Conservation (phyloP, 2,329 filamentous ascomycete species). For the Colletotrichum sp. region DNA sequence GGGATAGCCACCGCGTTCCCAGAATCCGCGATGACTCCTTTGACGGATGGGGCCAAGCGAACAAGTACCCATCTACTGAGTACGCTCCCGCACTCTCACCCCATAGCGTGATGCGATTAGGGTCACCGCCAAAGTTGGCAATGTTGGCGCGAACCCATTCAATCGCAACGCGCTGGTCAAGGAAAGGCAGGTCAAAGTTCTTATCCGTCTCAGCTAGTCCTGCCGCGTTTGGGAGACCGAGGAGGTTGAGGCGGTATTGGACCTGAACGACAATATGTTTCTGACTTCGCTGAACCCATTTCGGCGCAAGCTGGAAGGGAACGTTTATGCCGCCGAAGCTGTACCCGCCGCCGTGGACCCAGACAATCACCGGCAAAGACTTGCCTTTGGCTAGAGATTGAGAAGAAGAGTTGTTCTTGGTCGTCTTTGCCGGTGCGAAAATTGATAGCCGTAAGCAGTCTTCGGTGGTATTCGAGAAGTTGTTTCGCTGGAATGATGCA, state of each 20-base stretch:
- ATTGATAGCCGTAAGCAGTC: not conserved
- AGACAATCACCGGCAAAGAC: slow-evolving; percentile 37
- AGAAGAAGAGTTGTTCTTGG: not conserved
- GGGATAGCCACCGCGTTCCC: not conserved
- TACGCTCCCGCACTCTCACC: slow-evolving; percentile 51
- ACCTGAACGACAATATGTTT: not conserved
- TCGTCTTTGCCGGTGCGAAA: not conserved
- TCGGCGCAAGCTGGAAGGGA: not conserved
- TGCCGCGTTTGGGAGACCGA: not conserved
- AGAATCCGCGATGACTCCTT: not conserved
- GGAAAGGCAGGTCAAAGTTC: not conserved
- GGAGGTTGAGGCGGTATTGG: not conserved
- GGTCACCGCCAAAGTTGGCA: slow-evolving; percentile 49
- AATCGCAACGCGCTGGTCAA: slow-evolving; percentile 57
- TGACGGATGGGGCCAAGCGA: not conserved
- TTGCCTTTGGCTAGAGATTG: not conserved
- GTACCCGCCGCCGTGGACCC: slow-evolving; percentile 54
- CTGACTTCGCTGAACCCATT: not conserved
- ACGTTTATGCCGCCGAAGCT: slow-evolving; percentile 50
- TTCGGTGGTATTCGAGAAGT: not conserved
- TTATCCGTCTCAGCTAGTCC: not conserved
- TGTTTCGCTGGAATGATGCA: not conserved
- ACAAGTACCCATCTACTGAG: not conserved
- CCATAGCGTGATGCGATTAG: slow-evolving; percentile 40
- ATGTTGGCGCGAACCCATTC: slow-evolving; percentile 56